Conservation (phyloP, 805 yeast species). For the Teunomyces panamensis region DNA sequence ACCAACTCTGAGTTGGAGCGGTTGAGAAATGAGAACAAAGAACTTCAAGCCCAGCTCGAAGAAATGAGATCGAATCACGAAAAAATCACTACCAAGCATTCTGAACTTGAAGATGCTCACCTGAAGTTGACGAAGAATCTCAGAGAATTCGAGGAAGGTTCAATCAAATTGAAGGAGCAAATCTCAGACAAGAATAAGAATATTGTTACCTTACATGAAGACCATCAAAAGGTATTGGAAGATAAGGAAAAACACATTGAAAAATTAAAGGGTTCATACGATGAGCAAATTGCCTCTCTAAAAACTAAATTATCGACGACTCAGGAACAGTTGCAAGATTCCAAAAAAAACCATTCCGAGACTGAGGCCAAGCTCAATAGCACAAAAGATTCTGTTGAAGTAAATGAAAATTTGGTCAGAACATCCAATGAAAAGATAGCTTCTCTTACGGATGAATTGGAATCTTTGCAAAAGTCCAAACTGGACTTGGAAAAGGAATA, state of each 20-base stretch:
- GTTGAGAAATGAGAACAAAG: neutral
- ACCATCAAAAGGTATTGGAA: neutral
- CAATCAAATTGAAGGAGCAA: conserved; percentile 4
- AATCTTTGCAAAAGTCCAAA: neutral
- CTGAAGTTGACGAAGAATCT: neutral
- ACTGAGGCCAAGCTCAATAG: neutral
- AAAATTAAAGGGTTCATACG: neutral
- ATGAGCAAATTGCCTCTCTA: neutral
- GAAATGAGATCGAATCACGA: neutral
- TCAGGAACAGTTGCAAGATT: neutral
- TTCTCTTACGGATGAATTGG: neutral
- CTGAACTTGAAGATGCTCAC: conserved; percentile 2
- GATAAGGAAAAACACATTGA: neutral
- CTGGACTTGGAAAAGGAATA: neutral
- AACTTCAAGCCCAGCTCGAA: conserved; percentile 4
- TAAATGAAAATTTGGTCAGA: neutral
- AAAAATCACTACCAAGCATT: neutral
- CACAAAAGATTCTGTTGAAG: neutral
- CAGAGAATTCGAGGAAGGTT: conserved; percentile 2
- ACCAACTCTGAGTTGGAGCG: neutral
- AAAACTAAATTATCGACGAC: conserved; percentile 5
- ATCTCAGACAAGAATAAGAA: conserved; percentile 5
- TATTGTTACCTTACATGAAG: neutral
- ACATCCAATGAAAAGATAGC: neutral
- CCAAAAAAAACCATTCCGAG: neutral